These are phyloP conservation scores for Sporothrix luriei DNA, from an alignment of 2,329 filamentous ascomycete species.

Conservation along the genomic window DNA sequence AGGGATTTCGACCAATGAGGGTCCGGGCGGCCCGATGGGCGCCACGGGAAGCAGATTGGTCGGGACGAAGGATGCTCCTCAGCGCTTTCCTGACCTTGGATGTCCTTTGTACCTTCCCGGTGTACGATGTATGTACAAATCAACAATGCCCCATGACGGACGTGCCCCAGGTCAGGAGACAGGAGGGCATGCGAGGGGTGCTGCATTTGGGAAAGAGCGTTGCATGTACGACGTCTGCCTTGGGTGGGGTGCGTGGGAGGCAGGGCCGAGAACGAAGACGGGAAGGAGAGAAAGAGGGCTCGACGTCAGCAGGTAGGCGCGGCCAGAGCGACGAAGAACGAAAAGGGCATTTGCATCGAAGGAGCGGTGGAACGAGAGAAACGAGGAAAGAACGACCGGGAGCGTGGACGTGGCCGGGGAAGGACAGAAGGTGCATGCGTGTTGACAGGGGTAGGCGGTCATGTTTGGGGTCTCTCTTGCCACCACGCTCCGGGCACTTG, in stretches of 20 bases:
- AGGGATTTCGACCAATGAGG: conserved; percentile 11
- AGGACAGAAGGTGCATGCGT: neutral
- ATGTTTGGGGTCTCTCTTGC: conserved; percentile 4
- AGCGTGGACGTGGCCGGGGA: conserved; percentile 26
- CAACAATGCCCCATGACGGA: neutral
- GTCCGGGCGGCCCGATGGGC: neutral
- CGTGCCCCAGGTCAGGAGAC: conserved; percentile 23
- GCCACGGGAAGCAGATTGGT: conserved; percentile 15
- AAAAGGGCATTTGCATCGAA: conserved; percentile 30
- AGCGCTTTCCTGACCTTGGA: neutral
- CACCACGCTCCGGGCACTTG: neutral
- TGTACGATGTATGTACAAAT: neutral
- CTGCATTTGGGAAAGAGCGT: conserved; percentile 22
- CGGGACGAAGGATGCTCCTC: neutral
- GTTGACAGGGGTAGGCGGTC: neutral
- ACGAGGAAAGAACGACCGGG: conserved; percentile 23
- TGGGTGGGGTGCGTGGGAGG: conserved; percentile 21
- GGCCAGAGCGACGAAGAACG: conserved; percentile 3
- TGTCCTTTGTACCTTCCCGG: neutral
- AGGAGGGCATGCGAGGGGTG: conserved; percentile 25
- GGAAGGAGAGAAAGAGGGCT: conserved; percentile 11
- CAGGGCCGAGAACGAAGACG: neutral
- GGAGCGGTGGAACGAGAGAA: conserved; percentile 30
- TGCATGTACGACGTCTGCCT: neutral
- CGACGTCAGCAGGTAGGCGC: neutral